These are phyloP conservation scores for Tilletia walkeri DNA, from an alignment of 1,284 basidiomycete species.

Conservation along the genomic window DNA sequence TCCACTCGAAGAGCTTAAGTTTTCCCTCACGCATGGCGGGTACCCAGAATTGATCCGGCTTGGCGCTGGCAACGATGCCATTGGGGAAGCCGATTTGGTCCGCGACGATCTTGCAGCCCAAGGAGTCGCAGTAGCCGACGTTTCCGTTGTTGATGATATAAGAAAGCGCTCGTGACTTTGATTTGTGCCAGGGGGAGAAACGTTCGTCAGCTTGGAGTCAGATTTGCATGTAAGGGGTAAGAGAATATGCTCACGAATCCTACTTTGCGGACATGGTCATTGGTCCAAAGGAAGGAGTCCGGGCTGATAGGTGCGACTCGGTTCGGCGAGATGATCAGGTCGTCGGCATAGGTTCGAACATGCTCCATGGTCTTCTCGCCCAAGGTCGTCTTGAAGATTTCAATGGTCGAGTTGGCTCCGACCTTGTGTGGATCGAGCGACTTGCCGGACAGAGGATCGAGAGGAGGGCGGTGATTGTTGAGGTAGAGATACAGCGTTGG, in stretches of 20 bases:
- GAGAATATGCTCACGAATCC: slow-evolving; percentile 25
- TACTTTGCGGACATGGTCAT: slow-evolving; percentile 40
- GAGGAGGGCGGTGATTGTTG: slow-evolving; percentile 41
- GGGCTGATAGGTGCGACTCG: slow-evolving; percentile 63
- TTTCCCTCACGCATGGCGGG: slow-evolving; percentile 30
- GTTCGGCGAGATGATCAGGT: slow-evolving; percentile 67
- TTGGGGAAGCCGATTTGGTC: slow-evolving; percentile 34
- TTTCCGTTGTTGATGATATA: slow-evolving; percentile 24
- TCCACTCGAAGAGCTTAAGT: slow-evolving; percentile 34
- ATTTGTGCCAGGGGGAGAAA: not conserved
- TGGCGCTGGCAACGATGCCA: slow-evolving; percentile 28
- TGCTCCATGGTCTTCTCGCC: slow-evolving; percentile 62
- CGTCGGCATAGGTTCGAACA: slow-evolving; percentile 64
- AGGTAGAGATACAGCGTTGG: slow-evolving; percentile 39
- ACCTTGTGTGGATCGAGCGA: slow-evolving; percentile 47
- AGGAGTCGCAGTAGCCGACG: slow-evolving; percentile 38
- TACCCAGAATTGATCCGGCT: slow-evolving; percentile 31
- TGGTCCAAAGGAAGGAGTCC: slow-evolving; percentile 46
- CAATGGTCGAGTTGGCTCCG: slow-evolving; percentile 71
- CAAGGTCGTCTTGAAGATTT: slow-evolving; percentile 66
- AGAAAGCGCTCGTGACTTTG: slow-evolving; percentile 24
- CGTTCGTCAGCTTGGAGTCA: too few relatives aligned
- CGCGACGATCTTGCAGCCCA: slow-evolving; percentile 42
- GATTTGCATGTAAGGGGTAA: too few relatives aligned
- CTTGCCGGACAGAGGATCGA: slow-evolving; percentile 27